Base-by-base conservation (phyloP, 2,329 filamentous ascomycete genomes). In the Ophiostoma populinum region DNA sequence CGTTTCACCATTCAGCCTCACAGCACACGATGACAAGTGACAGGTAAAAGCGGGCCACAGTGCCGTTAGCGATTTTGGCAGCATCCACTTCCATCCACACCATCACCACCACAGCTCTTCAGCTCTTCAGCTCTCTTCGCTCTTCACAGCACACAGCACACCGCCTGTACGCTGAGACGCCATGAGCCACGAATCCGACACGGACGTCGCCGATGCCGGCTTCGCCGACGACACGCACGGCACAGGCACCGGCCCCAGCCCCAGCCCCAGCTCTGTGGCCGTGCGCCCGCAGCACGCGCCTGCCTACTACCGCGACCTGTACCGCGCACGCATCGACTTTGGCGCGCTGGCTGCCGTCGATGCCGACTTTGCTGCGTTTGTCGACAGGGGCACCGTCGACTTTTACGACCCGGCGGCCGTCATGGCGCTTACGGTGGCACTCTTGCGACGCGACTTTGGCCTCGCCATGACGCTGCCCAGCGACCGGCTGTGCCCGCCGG, bases 401-500 rank as follows among this genome's bases (percentile, higher is more conserved):
- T 95, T 95, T 47, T 75, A 71, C 34, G 68, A 93, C 47, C 78
- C 86, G 5, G 58, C 65, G 33, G 72, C 81, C 16, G 70, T 92
- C 7, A 70, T 79, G 70, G 85, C 75, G 45, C 62, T 95, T 32
- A 92, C 86, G 9, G 85, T 79, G 49, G 75, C 76, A 13, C 63
- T 94, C 2, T 62, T 95, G 13, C 70, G 69, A 40, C 56, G 67
- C 11, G 77, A 94, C 52, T 95, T 94, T 52, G 65, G 63, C 10
- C 55, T 95, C 7, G 49, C 60, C 1, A 57, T 94, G 11, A 62
- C 76, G 6, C 61, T 95, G 1, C 85, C 85, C 0, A 57, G 67
- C 18, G 75, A 93, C 52, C 66, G 87, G 16, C 62, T 98, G 1
- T 95, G 87, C 50, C 90, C 87, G 10, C 82, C 86, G 1, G 80